Percentiles rank a stretch among this genome's conserved stretches.
Evolutionary conservation across 495 filamentous ascomycete species (phyloP).

Genomic region (Neurospora sublineolata): DNA sequence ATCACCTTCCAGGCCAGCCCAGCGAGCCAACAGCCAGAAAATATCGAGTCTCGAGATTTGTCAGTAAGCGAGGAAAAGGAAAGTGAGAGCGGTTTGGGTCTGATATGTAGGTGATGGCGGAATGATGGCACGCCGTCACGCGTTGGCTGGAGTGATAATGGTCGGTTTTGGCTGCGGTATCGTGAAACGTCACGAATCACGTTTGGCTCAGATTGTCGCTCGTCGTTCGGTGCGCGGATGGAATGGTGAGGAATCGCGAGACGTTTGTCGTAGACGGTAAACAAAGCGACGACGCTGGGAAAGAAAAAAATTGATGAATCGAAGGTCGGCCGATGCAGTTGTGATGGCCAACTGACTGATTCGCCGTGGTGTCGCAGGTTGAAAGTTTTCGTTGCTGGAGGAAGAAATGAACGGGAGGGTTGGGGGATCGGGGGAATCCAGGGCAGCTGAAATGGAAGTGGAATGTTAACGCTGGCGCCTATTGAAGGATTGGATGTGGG

Average conservation of each 20-base stretch:
- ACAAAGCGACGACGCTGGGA: neutral
- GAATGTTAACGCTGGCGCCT: neutral
- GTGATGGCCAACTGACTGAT: neutral
- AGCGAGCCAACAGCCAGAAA: neutral
- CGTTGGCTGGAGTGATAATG: neutral
- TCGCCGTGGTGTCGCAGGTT: neutral
- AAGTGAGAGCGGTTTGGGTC: neutral
- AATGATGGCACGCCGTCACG: neutral
- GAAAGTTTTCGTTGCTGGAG: neutral
- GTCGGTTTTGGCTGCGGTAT: neutral
- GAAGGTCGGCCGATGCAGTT: neutral
- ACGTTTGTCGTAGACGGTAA: neutral
- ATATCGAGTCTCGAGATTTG: neutral
- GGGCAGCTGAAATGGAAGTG: neutral
- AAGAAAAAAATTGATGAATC: neutral
- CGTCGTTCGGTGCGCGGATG: neutral
- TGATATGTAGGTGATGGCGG: neutral
- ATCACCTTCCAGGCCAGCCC: neutral
- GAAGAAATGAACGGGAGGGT: neutral
- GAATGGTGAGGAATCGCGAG: neutral
- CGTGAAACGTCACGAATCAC: neutral
- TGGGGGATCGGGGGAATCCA: neutral
- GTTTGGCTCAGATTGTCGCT: neutral
- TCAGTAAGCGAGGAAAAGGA: neutral
- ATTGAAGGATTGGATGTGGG: neutral